Conservation (phyloP, 768 basidiomycete genomes). For the Dictyophora rubrovolvata region DNA sequence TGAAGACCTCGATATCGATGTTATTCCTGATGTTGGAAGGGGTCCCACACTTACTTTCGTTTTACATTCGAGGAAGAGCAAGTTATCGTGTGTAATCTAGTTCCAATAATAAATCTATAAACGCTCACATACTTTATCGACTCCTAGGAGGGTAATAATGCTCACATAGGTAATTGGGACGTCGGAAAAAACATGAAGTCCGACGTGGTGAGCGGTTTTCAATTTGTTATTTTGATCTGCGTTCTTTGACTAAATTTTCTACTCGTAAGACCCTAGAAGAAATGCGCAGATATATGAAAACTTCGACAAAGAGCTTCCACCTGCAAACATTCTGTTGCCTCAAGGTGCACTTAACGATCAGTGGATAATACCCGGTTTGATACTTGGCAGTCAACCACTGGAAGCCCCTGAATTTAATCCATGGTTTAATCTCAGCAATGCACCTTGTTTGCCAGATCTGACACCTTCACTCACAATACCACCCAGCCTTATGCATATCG, state of each 20-base stretch:
- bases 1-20: not conserved
- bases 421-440: not conserved
- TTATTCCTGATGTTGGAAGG: not conserved
- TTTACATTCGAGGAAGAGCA: not conserved
- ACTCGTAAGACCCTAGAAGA: not conserved
- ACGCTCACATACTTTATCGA: not conserved
- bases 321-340: not conserved
- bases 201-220: no score
- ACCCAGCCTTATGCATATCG: no score
- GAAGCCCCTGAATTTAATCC: not conserved
- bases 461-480: no score
- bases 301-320: not conserved
- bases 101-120: not conserved
- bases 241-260: not conserved
- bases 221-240: no score
- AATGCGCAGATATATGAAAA: not conserved
- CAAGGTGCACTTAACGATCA: not conserved
- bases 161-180: no score
- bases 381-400: not conserved
- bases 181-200: no score
- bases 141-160: not conserved
- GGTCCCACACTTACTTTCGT: not conserved
- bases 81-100: not conserved
- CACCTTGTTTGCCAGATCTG: not conserved
- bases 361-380: conserved; percentile 1